A percentile compares a stretch with the other conserved stretches of the same genome.
Evolutionary conservation across 345 rosid genomes (phyloP).

Genomic region (Orychophragmus violaceus): DNA sequence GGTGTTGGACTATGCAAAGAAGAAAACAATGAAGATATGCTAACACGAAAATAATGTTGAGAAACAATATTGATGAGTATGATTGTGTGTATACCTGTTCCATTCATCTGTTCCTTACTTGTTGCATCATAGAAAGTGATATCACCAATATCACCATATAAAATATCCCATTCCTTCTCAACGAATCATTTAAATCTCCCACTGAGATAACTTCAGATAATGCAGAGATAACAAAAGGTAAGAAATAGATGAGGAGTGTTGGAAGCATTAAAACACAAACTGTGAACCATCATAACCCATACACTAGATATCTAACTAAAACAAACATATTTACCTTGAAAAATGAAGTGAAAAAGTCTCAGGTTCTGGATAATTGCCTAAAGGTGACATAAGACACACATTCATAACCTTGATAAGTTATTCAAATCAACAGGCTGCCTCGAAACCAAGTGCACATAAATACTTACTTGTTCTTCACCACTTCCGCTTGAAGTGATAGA

Average conservation of each 20-base stretch:
- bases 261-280: background rate
- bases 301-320: background rate
- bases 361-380: conserved; percentile 99
- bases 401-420: background rate
- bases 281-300: background rate
- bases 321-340: conserved; percentile 59
- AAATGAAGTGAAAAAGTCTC: conserved; percentile 92
- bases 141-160: conserved; percentile 31
- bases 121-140: conserved; percentile 24
- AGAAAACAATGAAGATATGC: background rate
- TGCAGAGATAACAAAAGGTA: background rate
- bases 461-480: conserved; percentile 81
- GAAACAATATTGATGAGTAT: background rate
- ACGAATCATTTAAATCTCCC: conserved; percentile 26
- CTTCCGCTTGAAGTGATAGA: conserved; percentile 70
- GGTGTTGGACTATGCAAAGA: conserved; percentile 14
- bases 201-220: conserved; percentile 16
- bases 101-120: conserved; percentile 9
- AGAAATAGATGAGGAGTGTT: background rate
- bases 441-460: background rate
- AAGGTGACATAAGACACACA: conserved; percentile 5
- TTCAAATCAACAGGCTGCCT: background rate
- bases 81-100: conserved; percentile 3
- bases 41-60: too few species aligned
- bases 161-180: conserved; percentile 19